Evolutionary conservation across 352 stramenopile genomes (phyloP), one percentile per base, ranked within the genome.

Genomic region (Pythium dissimile): DNA sequence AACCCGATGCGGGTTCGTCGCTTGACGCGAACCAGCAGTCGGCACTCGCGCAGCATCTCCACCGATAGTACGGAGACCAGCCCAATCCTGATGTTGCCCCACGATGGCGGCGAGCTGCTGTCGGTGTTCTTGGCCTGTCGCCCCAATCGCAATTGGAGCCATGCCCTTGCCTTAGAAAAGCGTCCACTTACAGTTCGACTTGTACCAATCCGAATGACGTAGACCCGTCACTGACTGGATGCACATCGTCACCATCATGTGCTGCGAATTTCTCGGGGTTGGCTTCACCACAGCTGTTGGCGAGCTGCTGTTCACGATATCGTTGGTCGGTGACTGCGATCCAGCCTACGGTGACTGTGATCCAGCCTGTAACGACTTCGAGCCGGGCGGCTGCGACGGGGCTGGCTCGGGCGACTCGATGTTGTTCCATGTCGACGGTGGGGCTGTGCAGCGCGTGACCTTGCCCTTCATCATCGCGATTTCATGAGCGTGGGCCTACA

Each of bases 151-250:
- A 28, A 57, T 41, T 15, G 32, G 39, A 24, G 38, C 2, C 2
- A 13, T 18, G 13, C 20, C 48, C 8, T 45, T 11, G 3, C 49
- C 32, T 18, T 64, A 47, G 13, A 54, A 18, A 1, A 64, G 48
- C 16, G 48, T n/a, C 57, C 57, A 64, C 32, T 46, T 53, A 42
- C 57, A 64, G 32, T 64, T 54, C 23, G 23, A 15, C 32, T 65
- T 65, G 49, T 55, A 43, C 57, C 57, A 65, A 34, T 65, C 57
- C 24, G 31, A 63, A 6, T 18, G 18, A 11, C 37, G 11, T 21
- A 64, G 56, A 5, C 48, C 38, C 16, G 34, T 18, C 28, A 53
- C n/a, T 0, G 34, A 46, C 10, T 37, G 8, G 30, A 64, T 58
- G 28, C 21, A 44, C 13, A 64, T 47, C n/a, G 34, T 53, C 15